A percentile compares a stretch with the other conserved stretches of the same genome.
phyloP scores from a whole-genome alignment of 768 basidiomycete species.

The Russula earlei region DNA sequence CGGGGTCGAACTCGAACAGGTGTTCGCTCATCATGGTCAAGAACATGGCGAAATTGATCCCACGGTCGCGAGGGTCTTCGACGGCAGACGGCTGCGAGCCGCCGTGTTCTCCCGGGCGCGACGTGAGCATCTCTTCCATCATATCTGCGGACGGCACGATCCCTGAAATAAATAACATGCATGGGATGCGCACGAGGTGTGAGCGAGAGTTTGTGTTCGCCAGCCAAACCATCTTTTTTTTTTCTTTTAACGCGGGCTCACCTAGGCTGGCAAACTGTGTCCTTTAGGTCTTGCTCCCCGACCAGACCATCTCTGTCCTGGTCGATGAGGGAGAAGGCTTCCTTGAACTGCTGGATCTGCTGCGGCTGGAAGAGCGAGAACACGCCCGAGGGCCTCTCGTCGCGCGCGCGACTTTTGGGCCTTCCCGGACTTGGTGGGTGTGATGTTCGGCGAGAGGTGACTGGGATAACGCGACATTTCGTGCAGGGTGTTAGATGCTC shows the following conservation, averaged over 20 bases:
- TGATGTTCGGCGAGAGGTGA: constrained; percentile 47
- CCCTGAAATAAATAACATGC: constrained; percentile 36
- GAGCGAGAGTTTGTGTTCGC: too few relatives aligned
- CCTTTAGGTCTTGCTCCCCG: constrained; percentile 70
- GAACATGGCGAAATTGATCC: constrained; percentile 92
- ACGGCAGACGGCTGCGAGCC: constrained; percentile 26
- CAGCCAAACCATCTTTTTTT: too few relatives aligned
- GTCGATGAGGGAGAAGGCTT: constrained; percentile 91
- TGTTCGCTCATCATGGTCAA: constrained; percentile 96
- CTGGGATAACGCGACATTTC: constrained; percentile 57
- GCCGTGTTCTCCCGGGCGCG: constrained; percentile 52
- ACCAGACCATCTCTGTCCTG: constrained; percentile 92
- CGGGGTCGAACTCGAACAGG: constrained; percentile 84
- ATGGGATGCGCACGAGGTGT: too few relatives aligned
- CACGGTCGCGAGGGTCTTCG: constrained; percentile 33
- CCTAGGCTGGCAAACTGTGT: constrained; percentile 81
- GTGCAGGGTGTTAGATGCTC: neutral
- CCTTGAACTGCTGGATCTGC: constrained; percentile 91
- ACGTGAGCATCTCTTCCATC: constrained; percentile 64
- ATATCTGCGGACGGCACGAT: constrained; percentile 61
- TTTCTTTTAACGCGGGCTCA: too few relatives aligned
- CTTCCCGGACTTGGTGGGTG: constrained; percentile 48
- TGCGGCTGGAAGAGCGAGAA: constrained; percentile 76
- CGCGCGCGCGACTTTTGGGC: constrained; percentile 55
- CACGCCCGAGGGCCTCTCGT: constrained; percentile 75